Conservation (phyloP, 2,329 filamentous ascomycete species). For the Myriosclerotinia scirpicola region DNA sequence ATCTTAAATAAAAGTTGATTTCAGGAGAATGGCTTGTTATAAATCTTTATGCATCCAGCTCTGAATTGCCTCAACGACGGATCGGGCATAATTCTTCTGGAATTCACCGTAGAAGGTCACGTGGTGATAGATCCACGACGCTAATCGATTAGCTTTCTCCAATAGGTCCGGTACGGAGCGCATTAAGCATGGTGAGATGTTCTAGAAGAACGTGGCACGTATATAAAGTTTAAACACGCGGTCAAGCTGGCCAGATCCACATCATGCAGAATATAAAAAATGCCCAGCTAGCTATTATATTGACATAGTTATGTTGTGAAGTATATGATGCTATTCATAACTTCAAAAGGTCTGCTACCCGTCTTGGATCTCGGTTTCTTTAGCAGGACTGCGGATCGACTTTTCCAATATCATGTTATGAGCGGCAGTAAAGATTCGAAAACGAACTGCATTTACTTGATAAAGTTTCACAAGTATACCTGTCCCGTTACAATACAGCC, state of each 20-base stretch:
- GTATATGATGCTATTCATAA: neutral
- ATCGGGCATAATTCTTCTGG: slow-evolving; percentile 14
- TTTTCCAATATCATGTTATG: neutral
- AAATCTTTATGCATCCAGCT: slow-evolving; percentile 18
- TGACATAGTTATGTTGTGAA: neutral
- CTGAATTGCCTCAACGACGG: slow-evolving; percentile 5
- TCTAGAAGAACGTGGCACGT: slow-evolving; percentile 22
- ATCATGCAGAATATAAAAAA: neutral
- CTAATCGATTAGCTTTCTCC: neutral
- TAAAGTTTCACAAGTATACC: neutral
- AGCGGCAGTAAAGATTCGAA: no score
- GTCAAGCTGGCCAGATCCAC: slow-evolving; percentile 12
- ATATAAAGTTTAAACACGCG: neutral
- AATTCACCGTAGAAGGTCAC: slow-evolving; percentile 11
- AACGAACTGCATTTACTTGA: neutral
- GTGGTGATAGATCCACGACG: slow-evolving; percentile 8
- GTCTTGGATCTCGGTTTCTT: neutral
- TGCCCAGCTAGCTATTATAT: neutral
- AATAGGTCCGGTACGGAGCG: slow-evolving; percentile 11
- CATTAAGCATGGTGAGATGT: slow-evolving; percentile 20
- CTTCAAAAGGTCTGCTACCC: neutral
- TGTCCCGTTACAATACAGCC: neutral
- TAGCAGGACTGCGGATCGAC: neutral
- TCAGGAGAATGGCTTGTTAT: neutral
- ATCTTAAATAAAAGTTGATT: neutral